Base-by-base conservation (phyloP, 2,329 filamentous ascomycete species). In the Colletotrichum zoysiae region DNA sequence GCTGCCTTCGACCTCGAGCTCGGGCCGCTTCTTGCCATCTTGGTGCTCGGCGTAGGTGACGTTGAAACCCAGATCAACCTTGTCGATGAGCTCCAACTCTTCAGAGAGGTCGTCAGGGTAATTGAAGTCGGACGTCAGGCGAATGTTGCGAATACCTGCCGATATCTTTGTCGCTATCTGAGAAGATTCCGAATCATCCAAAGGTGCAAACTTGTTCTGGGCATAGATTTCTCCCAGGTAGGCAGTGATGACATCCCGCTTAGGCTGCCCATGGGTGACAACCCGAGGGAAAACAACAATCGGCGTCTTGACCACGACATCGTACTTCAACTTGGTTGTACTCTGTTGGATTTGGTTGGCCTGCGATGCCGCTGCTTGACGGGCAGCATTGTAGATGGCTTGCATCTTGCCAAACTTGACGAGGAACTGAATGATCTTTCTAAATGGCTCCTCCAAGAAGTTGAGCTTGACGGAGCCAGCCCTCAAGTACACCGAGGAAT, bases 391-490 rank as follows among this genome's bases (percentile, higher is more conserved):
- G 85, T 97, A 99, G 65, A 99, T 93, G 30, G 96, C 95, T 82
- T 99, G 96, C 96, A 99, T 99, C 82, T 97, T 97, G 73, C 97
- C 96, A 80, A 99, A 99, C 78, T 99, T 99, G 80, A 99, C 95
- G 55, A 97, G 86, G 81, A 99, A 99, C 76, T 97, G 94, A 81
- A 99, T 94, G 74, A 99, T 98, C 83, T 98, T 98, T 64, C 96
- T 91, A 85, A 98, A 98, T 0, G 96, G 96, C 80, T 99, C 97
- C 73, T 98, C 95, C 5, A 98, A 84, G 80, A 99, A 99, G 80
- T 98, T 98, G 79, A 99, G 87, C 83, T 97, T 98, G 80, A 99
- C 92, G 0, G 96, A 99, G 1, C 96, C 96, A 23, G 96, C 95
- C 46, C 95, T 91, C 14, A 99, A 85, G 78, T 91, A 97, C 40